Evolutionary conservation across 2,329 filamentous ascomycete species (phyloP), one percentile per base, ranked within the genome.

Genomic region (Penicillium sp.): DNA sequence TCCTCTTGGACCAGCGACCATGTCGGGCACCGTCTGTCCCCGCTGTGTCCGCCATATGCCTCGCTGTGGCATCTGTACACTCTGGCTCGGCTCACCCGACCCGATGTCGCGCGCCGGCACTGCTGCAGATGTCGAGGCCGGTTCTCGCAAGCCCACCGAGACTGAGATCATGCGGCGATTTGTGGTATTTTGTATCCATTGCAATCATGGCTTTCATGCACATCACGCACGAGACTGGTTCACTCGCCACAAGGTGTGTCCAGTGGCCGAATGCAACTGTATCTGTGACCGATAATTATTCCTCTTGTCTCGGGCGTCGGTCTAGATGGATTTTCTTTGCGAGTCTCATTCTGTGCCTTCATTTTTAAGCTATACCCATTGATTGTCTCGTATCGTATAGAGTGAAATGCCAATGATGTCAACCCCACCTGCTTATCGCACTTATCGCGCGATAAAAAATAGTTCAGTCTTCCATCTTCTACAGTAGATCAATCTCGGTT

Each of bases 201-300:
- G 79, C 55, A 75, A 74, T 48, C 79, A 82, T 64, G 77, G 76
- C 1, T 79, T 75, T 48, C 79, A 82, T 63, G 76, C 74, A 3
- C 66, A 77, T 57, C 78, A 82, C 66, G 78, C 79, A 8, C 62
- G 70, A 47, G 70, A 73, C 44, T 82, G 79, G 79, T 82, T 82
- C 39, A 50, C 43, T 28, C 56, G 51, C 17, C 63, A 66, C 42
- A 60, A 55, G 32, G 55, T 65, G 7, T 67, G 64, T 44, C 62
- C 64, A 1, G 63, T 67, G 12, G 57, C 64, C 4, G 64, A 66
- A 31, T 67, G 64, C 41, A 62, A 48, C 32, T 67, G 64, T 48
- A 59, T 66, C 40, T 67, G 64, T 41, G 62, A 65, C 52, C 59
- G 62, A 29, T 64, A 35, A 58, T 27, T 12, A 2, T 33, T 15